Conservation (phyloP, 176 grass and related monocot genomes). For the Aechmea fasciata region DNA sequence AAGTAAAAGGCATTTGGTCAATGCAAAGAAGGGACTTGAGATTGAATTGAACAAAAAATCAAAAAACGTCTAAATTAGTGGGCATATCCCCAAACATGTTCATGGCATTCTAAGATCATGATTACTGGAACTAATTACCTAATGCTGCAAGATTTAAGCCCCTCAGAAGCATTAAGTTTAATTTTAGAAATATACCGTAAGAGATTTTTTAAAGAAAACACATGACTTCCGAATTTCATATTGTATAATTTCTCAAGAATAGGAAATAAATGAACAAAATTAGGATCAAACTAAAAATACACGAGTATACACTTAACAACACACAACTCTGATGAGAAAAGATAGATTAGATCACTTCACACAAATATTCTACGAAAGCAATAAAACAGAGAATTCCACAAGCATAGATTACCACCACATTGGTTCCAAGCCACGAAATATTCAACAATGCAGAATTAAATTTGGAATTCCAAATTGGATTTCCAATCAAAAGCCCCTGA, state of each 20-base stretch:
- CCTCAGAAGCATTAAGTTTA: neutral
- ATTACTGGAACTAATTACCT: neutral
- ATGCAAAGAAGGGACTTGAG: slow-evolving; percentile 10
- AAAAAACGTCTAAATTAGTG: slow-evolving; percentile 8
- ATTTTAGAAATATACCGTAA: neutral
- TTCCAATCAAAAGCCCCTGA: neutral
- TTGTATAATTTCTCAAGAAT: neutral
- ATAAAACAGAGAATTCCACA: neutral
- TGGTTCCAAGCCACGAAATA: neutral
- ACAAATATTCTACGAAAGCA: neutral
- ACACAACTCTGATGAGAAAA: neutral
- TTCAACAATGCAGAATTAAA: slow-evolving; percentile 1
- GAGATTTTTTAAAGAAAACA: neutral
- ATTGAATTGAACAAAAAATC: slow-evolving; percentile 8
- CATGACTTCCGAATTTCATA: neutral
- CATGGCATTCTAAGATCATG: neutral
- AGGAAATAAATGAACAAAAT: neutral
- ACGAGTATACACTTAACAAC: neutral
- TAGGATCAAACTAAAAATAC: neutral
- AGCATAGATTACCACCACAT: neutral
- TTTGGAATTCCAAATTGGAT: slow-evolving; percentile 8
- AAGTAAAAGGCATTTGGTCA: neutral
- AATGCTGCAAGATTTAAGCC: neutral
- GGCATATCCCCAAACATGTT: slow-evolving; percentile 14
- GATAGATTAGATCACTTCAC: neutral